Conservation (phyloP, 768 basidiomycete genomes). For the Phaeotremella skinneri region DNA sequence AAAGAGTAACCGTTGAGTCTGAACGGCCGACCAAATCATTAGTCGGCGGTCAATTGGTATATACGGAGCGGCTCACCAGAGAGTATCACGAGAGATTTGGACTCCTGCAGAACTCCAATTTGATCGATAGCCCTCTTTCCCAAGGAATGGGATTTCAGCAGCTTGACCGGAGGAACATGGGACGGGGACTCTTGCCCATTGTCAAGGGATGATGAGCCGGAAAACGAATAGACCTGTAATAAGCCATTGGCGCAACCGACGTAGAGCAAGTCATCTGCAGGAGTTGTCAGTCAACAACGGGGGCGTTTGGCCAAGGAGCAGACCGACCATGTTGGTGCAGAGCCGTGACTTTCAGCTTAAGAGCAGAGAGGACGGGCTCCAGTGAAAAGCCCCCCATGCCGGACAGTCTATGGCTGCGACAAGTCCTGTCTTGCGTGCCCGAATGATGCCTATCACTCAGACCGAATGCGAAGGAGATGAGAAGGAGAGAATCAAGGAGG, state of each 20-base stretch:
- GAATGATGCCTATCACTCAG: neutral
- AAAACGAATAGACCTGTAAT: conserved; percentile 43
- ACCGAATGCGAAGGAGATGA: neutral
- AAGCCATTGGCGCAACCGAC: conserved; percentile 49
- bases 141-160: conserved; percentile 21
- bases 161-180: conserved; percentile 16
- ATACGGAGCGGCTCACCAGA: conserved; percentile 62
- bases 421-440: neutral
- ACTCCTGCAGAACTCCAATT: conserved; percentile 76
- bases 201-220: neutral
- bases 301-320: neutral
- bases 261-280: conserved; percentile 61
- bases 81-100: conserved; percentile 79
- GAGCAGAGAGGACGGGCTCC: conserved; percentile 28
- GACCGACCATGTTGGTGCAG: conserved; percentile 39
- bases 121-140: conserved; percentile 69
- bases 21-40: neutral
- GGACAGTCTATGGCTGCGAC: conserved; percentile 1
- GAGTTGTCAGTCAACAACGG: neutral
- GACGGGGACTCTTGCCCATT: conserved; percentile 12
- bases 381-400: conserved; percentile 30
- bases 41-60: neutral
- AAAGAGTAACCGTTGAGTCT: conserved; percentile 75
- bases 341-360: conserved; percentile 30
- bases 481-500: no score